Evolutionary conservation across 176 grass and related monocot species (phyloP).

Genomic region (Zoysia japonica): DNA sequence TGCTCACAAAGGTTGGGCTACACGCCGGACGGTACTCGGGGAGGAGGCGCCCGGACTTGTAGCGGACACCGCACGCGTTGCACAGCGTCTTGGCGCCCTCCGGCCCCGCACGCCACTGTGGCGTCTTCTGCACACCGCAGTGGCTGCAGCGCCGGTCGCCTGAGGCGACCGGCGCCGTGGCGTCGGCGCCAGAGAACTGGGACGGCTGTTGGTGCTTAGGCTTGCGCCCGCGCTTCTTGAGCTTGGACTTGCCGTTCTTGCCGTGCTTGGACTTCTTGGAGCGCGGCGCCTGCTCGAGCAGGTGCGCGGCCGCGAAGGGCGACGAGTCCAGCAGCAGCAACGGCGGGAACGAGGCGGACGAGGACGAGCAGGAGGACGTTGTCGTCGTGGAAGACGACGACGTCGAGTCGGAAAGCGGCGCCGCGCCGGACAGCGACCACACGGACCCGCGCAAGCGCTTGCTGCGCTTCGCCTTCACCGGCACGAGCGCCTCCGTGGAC

Average conservation of each 20-base stretch:
- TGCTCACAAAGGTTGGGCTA: slow-evolving; percentile 20
- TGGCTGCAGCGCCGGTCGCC: slow-evolving; percentile 15
- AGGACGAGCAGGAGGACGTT: slow-evolving; percentile 58
- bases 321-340: slow-evolving; percentile 40
- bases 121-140: slow-evolving; percentile 77
- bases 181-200: background rate
- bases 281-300: background rate
- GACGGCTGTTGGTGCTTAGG: slow-evolving; percentile 50
- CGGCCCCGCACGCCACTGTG: slow-evolving; percentile 86
- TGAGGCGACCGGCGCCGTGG: background rate
- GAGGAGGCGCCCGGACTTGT: slow-evolving; percentile 62
- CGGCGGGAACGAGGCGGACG: slow-evolving; percentile 54
- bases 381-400: slow-evolving; percentile 53
- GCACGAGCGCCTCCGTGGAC: slow-evolving; percentile 68
- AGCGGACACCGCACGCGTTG: slow-evolving; percentile 90
- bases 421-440: slow-evolving; percentile 59
- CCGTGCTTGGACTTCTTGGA: slow-evolving; percentile 49
- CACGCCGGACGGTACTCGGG: slow-evolving; percentile 80
- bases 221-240: slow-evolving; percentile 92
- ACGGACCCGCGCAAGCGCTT: slow-evolving; percentile 56
- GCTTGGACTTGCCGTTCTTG: slow-evolving; percentile 28
- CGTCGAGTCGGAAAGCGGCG: slow-evolving; percentile 49
- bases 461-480: slow-evolving; percentile 77
- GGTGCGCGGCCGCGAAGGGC: background rate
- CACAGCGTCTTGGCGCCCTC: slow-evolving; percentile 83